These are phyloP conservation scores for Carex kokanica DNA, from an alignment of 176 grass and related monocot genomes.

Conservation along the genomic window DNA sequence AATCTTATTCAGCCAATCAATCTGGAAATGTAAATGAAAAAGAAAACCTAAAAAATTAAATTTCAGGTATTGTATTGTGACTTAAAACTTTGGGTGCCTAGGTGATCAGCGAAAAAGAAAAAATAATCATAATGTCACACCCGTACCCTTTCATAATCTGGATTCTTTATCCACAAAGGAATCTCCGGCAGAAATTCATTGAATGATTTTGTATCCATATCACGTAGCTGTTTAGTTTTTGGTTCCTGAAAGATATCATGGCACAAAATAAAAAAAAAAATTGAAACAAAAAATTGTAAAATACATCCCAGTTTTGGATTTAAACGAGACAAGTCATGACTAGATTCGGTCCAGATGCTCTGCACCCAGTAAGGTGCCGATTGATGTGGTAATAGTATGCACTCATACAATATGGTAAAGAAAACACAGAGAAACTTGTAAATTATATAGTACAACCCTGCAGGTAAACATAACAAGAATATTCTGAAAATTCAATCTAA, in stretches of 20 bases:
- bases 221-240: conserved; percentile 44
- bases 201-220: conserved; percentile 61
- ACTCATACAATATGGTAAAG: not conserved
- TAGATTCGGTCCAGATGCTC: not conserved
- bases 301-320: not conserved
- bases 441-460: not conserved
- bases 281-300: not conserved
- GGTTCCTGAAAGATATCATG: conserved; percentile 58
- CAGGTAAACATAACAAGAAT: not conserved
- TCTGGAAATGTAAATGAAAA: conserved; percentile 39
- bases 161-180: conserved; percentile 86
- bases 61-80: not conserved
- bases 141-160: conserved; percentile 82
- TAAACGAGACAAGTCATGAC: not conserved
- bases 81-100: not conserved
- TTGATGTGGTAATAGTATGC: not conserved
- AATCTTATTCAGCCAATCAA: conserved; percentile 94
- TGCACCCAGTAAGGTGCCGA: not conserved
- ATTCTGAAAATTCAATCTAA: not conserved
- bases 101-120: not conserved
- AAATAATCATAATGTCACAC: not conserved
- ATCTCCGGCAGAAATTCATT: conserved; percentile 56
- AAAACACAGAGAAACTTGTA: not conserved
- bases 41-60: not conserved
- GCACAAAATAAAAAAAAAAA: not conserved